These are phyloP conservation scores for Candida neerlandica DNA, from an alignment of 1,139 yeast genomes.

Conservation along the genomic window DNA sequence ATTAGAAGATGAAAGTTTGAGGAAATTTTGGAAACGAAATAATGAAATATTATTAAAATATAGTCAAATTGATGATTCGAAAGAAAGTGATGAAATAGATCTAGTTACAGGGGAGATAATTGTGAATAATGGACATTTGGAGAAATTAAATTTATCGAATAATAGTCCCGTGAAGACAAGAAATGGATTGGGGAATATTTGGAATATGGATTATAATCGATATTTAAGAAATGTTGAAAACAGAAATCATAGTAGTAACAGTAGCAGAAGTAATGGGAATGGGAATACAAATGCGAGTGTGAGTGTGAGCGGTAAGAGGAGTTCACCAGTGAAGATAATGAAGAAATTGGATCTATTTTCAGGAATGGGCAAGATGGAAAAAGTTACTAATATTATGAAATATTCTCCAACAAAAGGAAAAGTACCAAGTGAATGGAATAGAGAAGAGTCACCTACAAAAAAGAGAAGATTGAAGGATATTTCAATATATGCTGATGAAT, in stretches of 20 bases:
- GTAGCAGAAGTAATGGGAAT: slow-evolving; percentile 13
- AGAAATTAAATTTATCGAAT: slow-evolving; percentile 31
- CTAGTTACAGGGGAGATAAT: slow-evolving; percentile 59
- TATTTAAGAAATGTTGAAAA: slow-evolving; percentile 18
- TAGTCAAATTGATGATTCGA: slow-evolving; percentile 48
- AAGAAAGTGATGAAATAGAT: slow-evolving; percentile 68
- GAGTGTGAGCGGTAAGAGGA: no score
- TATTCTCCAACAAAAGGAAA: slow-evolving; percentile 19
- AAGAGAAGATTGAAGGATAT: slow-evolving; percentile 12
- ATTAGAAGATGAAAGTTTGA: slow-evolving; percentile 31
- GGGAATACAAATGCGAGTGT: no score
- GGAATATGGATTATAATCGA: slow-evolving; percentile 25
- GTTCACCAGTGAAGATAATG: slow-evolving; percentile 22
- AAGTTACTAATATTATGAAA: slow-evolving; percentile 4
- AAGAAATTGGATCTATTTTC: slow-evolving; percentile 18
- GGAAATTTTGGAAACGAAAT: slow-evolving; percentile 51
- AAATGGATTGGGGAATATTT: slow-evolving; percentile 20
- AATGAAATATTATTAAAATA: slow-evolving; percentile 56
- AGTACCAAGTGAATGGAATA: slow-evolving; percentile 8
- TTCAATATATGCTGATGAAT: neutral
- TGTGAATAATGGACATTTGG: slow-evolving; percentile 65
- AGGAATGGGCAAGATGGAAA: neutral
- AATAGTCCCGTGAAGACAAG: slow-evolving; percentile 7
- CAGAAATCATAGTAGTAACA: neutral
- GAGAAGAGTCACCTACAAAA: slow-evolving; percentile 19